Evolutionary conservation across 2,329 filamentous ascomycete species (phyloP).

Genomic region (Seiridium unicorne): DNA sequence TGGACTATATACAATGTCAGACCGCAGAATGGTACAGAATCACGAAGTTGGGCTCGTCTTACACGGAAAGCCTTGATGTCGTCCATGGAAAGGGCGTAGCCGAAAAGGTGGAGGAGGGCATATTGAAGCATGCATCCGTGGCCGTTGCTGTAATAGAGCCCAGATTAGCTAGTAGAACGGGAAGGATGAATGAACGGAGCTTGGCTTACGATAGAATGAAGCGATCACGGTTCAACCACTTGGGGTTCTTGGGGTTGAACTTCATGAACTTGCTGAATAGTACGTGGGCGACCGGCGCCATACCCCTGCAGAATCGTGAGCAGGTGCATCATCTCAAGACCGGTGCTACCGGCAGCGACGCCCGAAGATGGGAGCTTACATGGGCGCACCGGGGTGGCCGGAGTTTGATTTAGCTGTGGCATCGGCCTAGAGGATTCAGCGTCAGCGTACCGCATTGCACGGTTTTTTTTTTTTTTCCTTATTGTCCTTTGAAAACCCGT

Average conservation of each 20-base stretch:
- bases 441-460: neutral
- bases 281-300: constrained; percentile 95
- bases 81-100: constrained; percentile 81
- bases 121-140: constrained; percentile 99
- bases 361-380: constrained; percentile 51
- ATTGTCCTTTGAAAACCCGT: constrained; percentile 6
- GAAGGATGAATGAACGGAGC: neutral
- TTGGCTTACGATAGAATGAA: constrained; percentile 94
- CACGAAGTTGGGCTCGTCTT: constrained; percentile 37
- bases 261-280: constrained; percentile 99
- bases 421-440: constrained; percentile 71
- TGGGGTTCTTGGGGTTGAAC: constrained; percentile 99
- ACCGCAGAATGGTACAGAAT: no score
- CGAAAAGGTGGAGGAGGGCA: constrained; percentile 94
- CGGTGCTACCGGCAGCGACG: neutral
- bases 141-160: constrained; percentile 68
- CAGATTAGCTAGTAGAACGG: neutral
- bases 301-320: constrained; percentile 49
- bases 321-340: neutral
- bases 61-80: constrained; percentile 97
- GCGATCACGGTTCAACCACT: constrained; percentile 95
- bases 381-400: constrained; percentile 96
- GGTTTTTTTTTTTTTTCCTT: neutral
- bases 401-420: constrained; percentile 94
- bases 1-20: constrained; percentile 29